A percentile compares a stretch with the other conserved stretches of the same genome.
These are phyloP conservation scores for Jatropha curcas DNA, from an alignment of 345 rosid species.

Conservation along the genomic window DNA sequence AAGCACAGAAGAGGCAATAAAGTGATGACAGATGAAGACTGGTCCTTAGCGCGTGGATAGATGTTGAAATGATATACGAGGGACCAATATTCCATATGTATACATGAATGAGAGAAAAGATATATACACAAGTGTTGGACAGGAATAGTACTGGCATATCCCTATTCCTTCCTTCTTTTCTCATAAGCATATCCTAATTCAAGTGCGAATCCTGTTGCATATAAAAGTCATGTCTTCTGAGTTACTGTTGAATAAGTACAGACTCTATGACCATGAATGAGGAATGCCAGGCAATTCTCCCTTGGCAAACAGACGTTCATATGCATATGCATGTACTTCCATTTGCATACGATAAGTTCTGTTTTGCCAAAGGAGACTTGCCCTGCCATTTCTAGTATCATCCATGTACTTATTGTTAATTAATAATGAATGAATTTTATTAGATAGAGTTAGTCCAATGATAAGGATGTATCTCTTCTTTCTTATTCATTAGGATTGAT, in stretches of 20 bases:
- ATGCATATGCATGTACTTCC: not conserved
- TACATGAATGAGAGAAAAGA: constrained; percentile 28
- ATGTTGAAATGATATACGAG: constrained; percentile 7
- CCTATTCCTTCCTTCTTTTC: constrained; percentile 5
- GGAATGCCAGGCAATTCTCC: constrained; percentile 44
- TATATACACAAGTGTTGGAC: no score
- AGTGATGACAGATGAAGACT: no score
- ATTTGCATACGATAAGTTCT: not conserved
- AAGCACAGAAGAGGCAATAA: no score
- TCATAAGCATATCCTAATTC: constrained; percentile 29
- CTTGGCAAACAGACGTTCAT: constrained; percentile 29
- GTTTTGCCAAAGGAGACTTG: constrained; percentile 65
- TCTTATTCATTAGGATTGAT: no score
- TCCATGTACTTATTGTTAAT: no score
- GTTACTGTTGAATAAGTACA: not conserved
- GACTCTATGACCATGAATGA: constrained; percentile 8
- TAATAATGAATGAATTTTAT: no score
- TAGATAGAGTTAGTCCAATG: no score
- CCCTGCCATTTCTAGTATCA: constrained; percentile 40
- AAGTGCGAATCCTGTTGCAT: constrained; percentile 33
- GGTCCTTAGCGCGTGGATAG: no score
- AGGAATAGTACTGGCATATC: constrained; percentile 32
- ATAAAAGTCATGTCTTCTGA: not conserved
- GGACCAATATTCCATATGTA: constrained; percentile 45
- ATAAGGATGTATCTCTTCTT: no score